Evolutionary conservation across 2,329 filamentous ascomycete genomes (phyloP), one percentile per base, ranked within the genome.

Genomic region (Neonectria neomacrospora): DNA sequence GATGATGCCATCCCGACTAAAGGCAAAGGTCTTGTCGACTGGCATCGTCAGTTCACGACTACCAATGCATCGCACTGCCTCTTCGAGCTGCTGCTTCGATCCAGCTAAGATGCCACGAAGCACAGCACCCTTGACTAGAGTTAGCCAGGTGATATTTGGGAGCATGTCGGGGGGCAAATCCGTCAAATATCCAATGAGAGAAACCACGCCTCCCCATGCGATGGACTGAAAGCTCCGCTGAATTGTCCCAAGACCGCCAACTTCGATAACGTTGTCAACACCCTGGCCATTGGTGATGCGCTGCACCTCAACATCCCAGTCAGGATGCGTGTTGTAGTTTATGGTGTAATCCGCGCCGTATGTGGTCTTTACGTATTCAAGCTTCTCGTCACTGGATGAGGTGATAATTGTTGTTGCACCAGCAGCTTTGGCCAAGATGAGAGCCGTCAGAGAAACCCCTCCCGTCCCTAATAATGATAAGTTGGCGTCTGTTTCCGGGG

Each of bases 361-460:
- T 11, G 68, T 73, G 2, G 71, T 62, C 64, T 77, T 76, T 7
- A 76, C 77, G 5, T 71, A 45, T 5, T 74, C 67, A 6, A 85
- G 76, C 66, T 86, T 86, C 3, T 76, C 66, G 64, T 86, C 81
- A 5, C 80, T 82, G 1, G 84, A 85, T 1, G 82, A 85, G 0
- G 82, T 85, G 54, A 84, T 79, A 39, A 85, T 84, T 1, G 80
- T 81, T 67, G 71, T 78, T 1, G 79, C 79, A 9, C 77, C 82
- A 2, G 76, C 75, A 16, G 83, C 83, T 65, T 82, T 83, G 11
- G 80, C 84, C 54, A 84, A 76, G 54, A 80, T 78, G 62, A 83
- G 72, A 9, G 78, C 82, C 0, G 79, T 77, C 47, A 83, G 68
- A 0, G 81, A 78, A 7, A 84, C 80, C 1, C 82, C 82, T 3